phyloP scores from a whole-genome alignment of 1,139 yeast genomes.

The Taphrina pruni region DNA sequence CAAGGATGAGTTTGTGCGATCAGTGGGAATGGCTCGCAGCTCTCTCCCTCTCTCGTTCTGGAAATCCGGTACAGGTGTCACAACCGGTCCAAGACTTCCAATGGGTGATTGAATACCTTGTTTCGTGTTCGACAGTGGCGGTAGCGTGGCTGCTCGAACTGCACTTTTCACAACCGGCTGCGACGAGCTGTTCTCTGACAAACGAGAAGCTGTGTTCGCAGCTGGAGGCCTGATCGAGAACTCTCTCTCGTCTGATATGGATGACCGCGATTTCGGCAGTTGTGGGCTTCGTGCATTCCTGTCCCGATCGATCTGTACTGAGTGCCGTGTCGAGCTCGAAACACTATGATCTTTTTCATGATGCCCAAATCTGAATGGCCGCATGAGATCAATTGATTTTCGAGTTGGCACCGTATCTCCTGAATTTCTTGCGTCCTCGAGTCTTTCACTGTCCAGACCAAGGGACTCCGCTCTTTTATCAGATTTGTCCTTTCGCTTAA shows the following conservation, averaged over 20 bases:
- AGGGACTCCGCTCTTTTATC: slow-evolving; percentile 3
- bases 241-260: slow-evolving; percentile 28
- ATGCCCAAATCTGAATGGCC: slow-evolving; percentile 32
- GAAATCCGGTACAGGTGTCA: background rate
- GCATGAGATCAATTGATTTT: slow-evolving; percentile 34
- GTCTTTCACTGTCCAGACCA: slow-evolving; percentile 1
- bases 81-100: no score
- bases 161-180: background rate
- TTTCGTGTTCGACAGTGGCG: background rate
- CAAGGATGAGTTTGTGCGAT: slow-evolving; percentile 8
- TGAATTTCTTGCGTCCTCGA: slow-evolving; percentile 15
- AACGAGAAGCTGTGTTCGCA: background rate
- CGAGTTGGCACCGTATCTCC: slow-evolving; percentile 18
- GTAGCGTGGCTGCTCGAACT: background rate
- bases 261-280: slow-evolving; percentile 12
- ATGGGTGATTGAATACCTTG: background rate
- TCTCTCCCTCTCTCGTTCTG: background rate
- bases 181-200: background rate
- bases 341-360: slow-evolving; percentile 25
- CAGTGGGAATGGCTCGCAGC: background rate
- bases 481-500: slow-evolving; percentile 31
- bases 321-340: background rate
- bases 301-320: slow-evolving; percentile 4
- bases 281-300: background rate
- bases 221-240: slow-evolving; percentile 1